These are phyloP conservation scores for Penicillium silybi DNA, from an alignment of 495 filamentous ascomycete species.

Conservation along the genomic window DNA sequence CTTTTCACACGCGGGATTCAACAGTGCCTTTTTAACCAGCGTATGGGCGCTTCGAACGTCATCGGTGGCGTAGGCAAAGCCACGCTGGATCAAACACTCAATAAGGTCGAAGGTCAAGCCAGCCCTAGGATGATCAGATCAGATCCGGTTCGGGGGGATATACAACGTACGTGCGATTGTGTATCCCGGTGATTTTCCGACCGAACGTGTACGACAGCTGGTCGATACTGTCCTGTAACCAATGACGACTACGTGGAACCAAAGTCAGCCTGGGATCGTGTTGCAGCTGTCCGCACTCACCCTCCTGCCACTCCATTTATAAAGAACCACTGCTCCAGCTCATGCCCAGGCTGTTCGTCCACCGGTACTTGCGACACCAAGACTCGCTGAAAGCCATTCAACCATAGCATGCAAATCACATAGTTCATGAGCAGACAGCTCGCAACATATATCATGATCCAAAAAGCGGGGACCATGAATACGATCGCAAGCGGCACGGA, in stretches of 20 bases:
- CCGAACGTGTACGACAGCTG: constrained; percentile 70
- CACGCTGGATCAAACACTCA: constrained; percentile 73
- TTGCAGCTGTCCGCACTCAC: constrained; percentile 10
- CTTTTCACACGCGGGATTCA: constrained; percentile 54
- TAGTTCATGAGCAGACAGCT: constrained; percentile 45
- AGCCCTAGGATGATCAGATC: constrained; percentile 12
- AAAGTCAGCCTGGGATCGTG: background rate
- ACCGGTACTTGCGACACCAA: constrained; percentile 25
- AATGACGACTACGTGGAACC: constrained; percentile 21
- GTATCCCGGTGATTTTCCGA: constrained; percentile 71
- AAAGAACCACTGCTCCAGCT: constrained; percentile 36
- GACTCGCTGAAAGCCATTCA: constrained; percentile 37
- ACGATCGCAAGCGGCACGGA: constrained; percentile 47
- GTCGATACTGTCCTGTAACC: constrained; percentile 66
- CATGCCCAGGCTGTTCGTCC: constrained; percentile 15
- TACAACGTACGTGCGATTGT: constrained; percentile 62
- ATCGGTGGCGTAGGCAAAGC: constrained; percentile 66
- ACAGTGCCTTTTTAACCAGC: constrained; percentile 25
- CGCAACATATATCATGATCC: constrained; percentile 37
- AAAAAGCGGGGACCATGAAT: constrained; percentile 45
- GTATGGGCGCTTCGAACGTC: constrained; percentile 55
- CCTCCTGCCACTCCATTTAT: constrained; percentile 38
- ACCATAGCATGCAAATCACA: constrained; percentile 38
- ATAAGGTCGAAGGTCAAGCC: constrained; percentile 73
- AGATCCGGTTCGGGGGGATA: background rate